Base-by-base conservation (phyloP, 1,284 basidiomycete genomes). In the Apiotrichum mycotoxinovorans region DNA sequence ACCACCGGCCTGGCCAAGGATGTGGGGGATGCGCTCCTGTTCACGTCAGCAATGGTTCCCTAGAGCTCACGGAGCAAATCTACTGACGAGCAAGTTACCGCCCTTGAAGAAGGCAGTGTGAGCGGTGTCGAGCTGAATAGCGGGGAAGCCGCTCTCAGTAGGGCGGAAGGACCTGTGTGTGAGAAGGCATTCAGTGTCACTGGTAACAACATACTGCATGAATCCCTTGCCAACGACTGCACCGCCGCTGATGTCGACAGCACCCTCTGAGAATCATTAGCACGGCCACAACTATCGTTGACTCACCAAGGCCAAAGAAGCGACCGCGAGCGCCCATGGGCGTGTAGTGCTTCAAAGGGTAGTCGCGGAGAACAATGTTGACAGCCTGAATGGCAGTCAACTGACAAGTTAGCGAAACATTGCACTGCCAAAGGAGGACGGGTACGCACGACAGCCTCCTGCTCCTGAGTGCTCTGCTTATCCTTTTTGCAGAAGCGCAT, bases 41-140 rank as follows among this genome's bases (percentile, higher is more conserved):
- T 8, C 4, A 41, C 14, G 41, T 43, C 22, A 57, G 62, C 44
- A 62, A 30, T 12, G n/a, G n/a, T n/a, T n/a, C n/a, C 43, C 35
- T 27, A 46, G n/a, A n/a, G n/a, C 10, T 17, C 38, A 9, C 42
- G 17, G 42, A 10, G 33, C 12, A 27, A 7, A 15, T 3, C 14
- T 18, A 66, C 71, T 64, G 37, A 74, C 72, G 37, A 66, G 45
- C 15, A 77, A 62, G 37, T 59, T 63, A 5, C 77, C 77, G 7
- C 71, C 60, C 42, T 68, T 60, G 53, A 75, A 62, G 55, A 78
- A 74, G 3, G 76, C 75, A 2, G 73, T 73, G 62, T 73, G 75
- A 1, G 76, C 76, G 22, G 70, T 73, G 64, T 78, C 74, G 43
- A 77, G 61, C 71, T 74, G 72, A 27, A 71, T 57, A 8, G 68